Percentiles rank a stretch among this genome's conserved stretches.
These are phyloP conservation scores for Eimeria acervulina DNA, from an alignment of 169 alveolate species.

Conservation along the genomic window DNA sequence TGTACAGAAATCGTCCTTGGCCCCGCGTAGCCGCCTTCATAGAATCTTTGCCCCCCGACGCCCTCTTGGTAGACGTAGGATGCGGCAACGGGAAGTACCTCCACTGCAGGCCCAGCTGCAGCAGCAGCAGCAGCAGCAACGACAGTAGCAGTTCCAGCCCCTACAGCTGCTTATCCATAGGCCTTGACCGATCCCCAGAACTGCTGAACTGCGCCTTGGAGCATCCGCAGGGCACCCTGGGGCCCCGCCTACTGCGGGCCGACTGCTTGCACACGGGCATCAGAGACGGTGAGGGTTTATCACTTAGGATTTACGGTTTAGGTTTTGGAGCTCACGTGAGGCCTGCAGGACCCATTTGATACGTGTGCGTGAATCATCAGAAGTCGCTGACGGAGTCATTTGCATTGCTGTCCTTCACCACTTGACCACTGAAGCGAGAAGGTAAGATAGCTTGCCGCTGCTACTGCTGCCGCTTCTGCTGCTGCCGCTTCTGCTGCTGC, in stretches of 20 bases:
- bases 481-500: neutral
- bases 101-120: slow-evolving; percentile 85
- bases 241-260: slow-evolving; percentile 34
- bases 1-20: slow-evolving; percentile 98
- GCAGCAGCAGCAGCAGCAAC: neutral
- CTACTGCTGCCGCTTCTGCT: neutral
- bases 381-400: slow-evolving; percentile 94
- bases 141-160: slow-evolving; percentile 85
- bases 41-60: slow-evolving; percentile 91
- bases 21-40: slow-evolving; percentile 95
- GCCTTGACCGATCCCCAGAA: slow-evolving; percentile 31
- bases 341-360: slow-evolving; percentile 85
- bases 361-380: slow-evolving; percentile 82
- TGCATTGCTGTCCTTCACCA: slow-evolving; percentile 98
- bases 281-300: slow-evolving; percentile 4
- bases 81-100: slow-evolving; percentile 99
- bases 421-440: slow-evolving; percentile 92
- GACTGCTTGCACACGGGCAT: slow-evolving; percentile 27
- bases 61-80: slow-evolving; percentile 97
- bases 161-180: slow-evolving; percentile 39
- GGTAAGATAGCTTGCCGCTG: slow-evolving; percentile 85
- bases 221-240: neutral
- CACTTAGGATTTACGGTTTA: neutral
- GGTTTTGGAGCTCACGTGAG: neutral
- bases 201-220: slow-evolving; percentile 50